A percentile compares a stretch with the other conserved stretches of the same genome.
Conservation (phyloP, 805 yeast species). For the Sugiyamaella qingdaonensis region DNA sequence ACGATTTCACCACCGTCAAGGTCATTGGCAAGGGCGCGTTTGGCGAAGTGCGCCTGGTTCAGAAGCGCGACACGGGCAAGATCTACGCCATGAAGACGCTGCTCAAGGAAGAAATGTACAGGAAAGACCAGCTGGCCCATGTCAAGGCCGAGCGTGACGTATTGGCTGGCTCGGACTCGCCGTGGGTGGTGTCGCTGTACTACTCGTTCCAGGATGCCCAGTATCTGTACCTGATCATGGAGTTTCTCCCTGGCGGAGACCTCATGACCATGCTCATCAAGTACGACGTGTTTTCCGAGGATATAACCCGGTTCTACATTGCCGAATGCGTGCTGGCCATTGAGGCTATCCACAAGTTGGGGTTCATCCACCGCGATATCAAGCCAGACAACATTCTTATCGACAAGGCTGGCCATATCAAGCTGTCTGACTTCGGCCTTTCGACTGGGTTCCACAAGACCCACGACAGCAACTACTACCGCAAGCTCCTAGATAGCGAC, state of each 20-base stretch:
- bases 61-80: constrained; percentile 85
- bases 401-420: constrained; percentile 70
- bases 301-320: constrained; percentile 82
- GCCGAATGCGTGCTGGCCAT: constrained; percentile 95
- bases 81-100: constrained; percentile 93
- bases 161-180: constrained; percentile 81
- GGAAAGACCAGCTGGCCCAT: constrained; percentile 90
- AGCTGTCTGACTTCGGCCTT: constrained; percentile 70
- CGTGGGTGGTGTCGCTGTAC: constrained; percentile 82
- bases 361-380: constrained; percentile 93
- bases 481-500: constrained; percentile 71
- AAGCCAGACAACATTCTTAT: constrained; percentile 94
- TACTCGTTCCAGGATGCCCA: constrained; percentile 78
- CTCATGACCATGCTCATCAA: constrained; percentile 93
- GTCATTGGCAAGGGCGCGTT: constrained; percentile 96
- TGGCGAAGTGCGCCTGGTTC: constrained; percentile 94
- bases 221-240: constrained; percentile 75
- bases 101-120: constrained; percentile 87
- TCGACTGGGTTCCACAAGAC: constrained; percentile 93
- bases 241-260: constrained; percentile 79
- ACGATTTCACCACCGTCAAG: constrained; percentile 83
- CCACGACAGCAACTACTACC: constrained; percentile 83
- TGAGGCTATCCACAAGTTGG: constrained; percentile 88
- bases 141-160: constrained; percentile 96
- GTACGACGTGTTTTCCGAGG: constrained; percentile 92